These are phyloP conservation scores for Solanum arcanum DNA, from an alignment of 257 asterid species.

Conservation along the genomic window DNA sequence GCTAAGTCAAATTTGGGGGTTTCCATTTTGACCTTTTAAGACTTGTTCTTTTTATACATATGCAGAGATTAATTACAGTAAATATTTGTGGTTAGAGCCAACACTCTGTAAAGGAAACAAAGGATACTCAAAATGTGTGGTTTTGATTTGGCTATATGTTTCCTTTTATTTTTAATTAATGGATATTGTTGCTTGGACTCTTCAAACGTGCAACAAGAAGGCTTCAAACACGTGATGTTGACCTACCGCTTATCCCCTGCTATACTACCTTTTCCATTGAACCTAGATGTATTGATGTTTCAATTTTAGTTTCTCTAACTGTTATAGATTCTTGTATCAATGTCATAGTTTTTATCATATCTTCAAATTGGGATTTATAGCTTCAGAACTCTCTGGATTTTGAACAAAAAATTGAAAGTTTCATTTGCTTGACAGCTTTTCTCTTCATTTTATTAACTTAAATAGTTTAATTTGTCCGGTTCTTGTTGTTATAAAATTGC, in stretches of 20 bases:
- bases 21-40: background rate
- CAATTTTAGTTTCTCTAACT: background rate
- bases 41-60: background rate
- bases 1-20: constrained; percentile 21
- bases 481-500: background rate
- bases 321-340: background rate
- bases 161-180: background rate
- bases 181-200: background rate
- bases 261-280: background rate
- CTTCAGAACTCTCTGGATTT: background rate
- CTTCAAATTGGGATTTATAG: background rate
- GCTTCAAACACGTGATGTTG: background rate
- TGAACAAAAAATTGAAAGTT: background rate
- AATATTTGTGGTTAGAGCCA: background rate
- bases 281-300: background rate
- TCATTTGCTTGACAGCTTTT: background rate
- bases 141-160: background rate
- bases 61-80: background rate
- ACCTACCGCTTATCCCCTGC: background rate
- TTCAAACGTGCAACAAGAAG: background rate
- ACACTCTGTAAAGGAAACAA: constrained; percentile 19
- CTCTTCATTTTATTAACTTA: background rate
- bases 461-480: background rate
- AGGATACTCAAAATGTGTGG: constrained; percentile 39
- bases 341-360: background rate